Evolutionary conservation across 495 filamentous ascomycete species (phyloP), one percentile per base, ranked within the genome.

Genomic region (Penicillium canariense): DNA sequence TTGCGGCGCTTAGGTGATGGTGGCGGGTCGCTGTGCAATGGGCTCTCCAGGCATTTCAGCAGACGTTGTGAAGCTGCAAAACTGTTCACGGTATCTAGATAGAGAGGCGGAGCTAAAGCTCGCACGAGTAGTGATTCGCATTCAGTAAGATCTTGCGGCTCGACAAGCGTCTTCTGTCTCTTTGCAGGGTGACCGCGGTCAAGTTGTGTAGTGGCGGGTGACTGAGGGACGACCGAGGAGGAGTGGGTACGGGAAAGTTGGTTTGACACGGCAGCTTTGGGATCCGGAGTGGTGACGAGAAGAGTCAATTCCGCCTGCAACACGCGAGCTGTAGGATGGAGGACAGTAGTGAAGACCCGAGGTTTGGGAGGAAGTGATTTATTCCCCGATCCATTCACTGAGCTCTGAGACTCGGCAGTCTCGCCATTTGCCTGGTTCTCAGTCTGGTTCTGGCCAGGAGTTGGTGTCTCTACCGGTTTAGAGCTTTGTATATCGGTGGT

Each of bases 1-100:
- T 99, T 97, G 52, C 95, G 81, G 22, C 84, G 83, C 76, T 96
- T 97, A 14, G 90, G 91, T 47, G 87, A 78, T 1, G 95, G 93
- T 27, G 89, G 85, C 27, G 83, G 77, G 49, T 86, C 79, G 12
- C 78, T 79, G 62, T 97, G 90, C 10, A 89, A 81, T 2, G 91
- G 87, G 71, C 91, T 86, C 44, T 81, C 76, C 62, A 95, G 71
- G 30, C 79, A 74, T 42, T 90, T 81, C 5, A 97, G 75, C 10
- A 93, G 72, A 15, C 74, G 74, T 36, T 89, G 82, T 0, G 83
- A 80, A 52, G 89, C 87, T 36, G 86, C 81, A 11, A 84, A 71
- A 58, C 72, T 85, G 52, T 81, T 78, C 10, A 87, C 86, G 0
- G 90, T 85, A 6, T 91, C 87, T 25, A 99, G 73, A 54, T 86